Base-by-base conservation (phyloP, 1,284 basidiomycete species). In the Leccinum huronense region DNA sequence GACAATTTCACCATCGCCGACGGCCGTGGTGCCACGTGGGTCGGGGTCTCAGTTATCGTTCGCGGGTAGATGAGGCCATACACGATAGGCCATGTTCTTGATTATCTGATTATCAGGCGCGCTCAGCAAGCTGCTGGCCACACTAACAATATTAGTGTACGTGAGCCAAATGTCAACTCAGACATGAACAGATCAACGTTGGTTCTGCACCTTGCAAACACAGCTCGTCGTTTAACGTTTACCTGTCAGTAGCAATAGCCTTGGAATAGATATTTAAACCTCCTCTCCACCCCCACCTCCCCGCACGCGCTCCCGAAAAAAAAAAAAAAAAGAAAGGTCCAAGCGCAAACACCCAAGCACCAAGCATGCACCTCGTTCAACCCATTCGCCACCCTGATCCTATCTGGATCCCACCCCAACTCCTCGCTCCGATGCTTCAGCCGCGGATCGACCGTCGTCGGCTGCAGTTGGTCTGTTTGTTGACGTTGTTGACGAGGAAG, bases 401-500 rank as follows among this genome's bases (percentile, higher is more conserved):
- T 42, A 33, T 74, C 59, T 58, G 66, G 73, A 60, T 73, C 72
- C 73, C 72, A 75, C 30, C 72, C 71, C 8, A 63, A 60, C 64
- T 76, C 74, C 53, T 75, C 72, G 55, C 34, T 65, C 61, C 71
- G 75, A 53, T 73, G 73, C 59, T 76, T 76, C 45, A 74, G 23
- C 7, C 75, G 59, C 33, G 73, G 73, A 23, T 74, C 73, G n/a
- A 75, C 57, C 40, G 71, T 73, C 30, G 68, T 9, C 62, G 62
- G 61, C 13, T 64, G 66, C 33, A 62, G 70, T 14, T 9, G 56
- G 16, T 27, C 19, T 3, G 45, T 23, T 19, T 48, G 45, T 48
- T 48, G 51, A 54, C 7, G 51, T 23, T 9, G 51, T 27, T 23
- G 19, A 16, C 3, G 51, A 54, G 51, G 3, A 30, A 23, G 51